Percentiles rank a stretch among this genome's conserved stretches.
These are phyloP conservation scores for Apophysomyces ossiformis DNA, from an alignment of 371 early-diverging fungal genomes.

Conservation along the genomic window DNA sequence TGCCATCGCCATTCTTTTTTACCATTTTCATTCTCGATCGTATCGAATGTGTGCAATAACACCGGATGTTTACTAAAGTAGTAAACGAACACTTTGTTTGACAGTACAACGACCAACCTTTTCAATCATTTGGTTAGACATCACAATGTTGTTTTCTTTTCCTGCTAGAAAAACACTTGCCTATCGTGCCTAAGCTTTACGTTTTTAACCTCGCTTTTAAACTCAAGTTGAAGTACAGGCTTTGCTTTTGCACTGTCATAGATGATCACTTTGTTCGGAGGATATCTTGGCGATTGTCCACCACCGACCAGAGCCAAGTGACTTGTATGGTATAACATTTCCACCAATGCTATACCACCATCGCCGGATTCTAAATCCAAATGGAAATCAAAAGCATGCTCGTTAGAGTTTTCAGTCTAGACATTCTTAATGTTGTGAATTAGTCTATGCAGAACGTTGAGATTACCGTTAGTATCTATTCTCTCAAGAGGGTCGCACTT, in stretches of 20 bases:
- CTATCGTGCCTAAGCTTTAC: constrained; percentile 83
- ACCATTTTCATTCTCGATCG: constrained; percentile 83
- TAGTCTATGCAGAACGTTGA: neutral
- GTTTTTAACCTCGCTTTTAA: constrained; percentile 79
- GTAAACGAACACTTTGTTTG: constrained; percentile 87
- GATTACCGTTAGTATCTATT: constrained; percentile 76
- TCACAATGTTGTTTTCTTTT: neutral
- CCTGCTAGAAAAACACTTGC: constrained; percentile 38
- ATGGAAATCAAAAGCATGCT: neutral
- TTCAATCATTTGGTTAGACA: neutral
- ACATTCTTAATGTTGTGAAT: neutral
- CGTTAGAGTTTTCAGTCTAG: too few species aligned
- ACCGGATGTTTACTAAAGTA: constrained; percentile 73
- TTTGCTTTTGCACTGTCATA: constrained; percentile 83
- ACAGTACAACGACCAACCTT: constrained; percentile 79
- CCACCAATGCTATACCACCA: constrained; percentile 90
- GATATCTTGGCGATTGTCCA: constrained; percentile 85
- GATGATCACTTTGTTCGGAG: constrained; percentile 91
- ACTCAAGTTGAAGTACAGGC: constrained; percentile 80
- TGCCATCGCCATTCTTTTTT: constrained; percentile 16
- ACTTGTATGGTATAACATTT: constrained; percentile 95
- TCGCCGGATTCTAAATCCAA: constrained; percentile 70
- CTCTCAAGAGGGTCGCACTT: constrained; percentile 92
- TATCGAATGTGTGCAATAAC: constrained; percentile 83
- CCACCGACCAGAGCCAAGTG: constrained; percentile 96